These are phyloP conservation scores for Terana coerulea DNA, from an alignment of 768 basidiomycete species.

Conservation along the genomic window DNA sequence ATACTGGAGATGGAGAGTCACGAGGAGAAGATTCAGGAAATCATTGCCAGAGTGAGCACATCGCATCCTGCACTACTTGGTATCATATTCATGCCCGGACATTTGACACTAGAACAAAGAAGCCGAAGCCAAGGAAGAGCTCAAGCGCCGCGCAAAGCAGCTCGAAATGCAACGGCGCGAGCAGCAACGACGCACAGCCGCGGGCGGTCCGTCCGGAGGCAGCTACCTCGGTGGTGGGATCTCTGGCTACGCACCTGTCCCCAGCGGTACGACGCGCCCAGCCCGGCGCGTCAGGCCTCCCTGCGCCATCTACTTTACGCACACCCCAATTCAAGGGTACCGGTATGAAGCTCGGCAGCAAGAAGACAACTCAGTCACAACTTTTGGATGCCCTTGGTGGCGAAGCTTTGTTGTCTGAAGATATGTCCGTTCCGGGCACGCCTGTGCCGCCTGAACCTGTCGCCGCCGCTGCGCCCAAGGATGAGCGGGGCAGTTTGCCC, in stretches of 20 bases:
- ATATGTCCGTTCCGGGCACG: slow-evolving; percentile 48
- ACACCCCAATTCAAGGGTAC: slow-evolving; percentile 86
- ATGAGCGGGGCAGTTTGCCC: slow-evolving; percentile 63
- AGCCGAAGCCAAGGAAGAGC: slow-evolving; percentile 97
- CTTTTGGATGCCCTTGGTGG: slow-evolving; percentile 84
- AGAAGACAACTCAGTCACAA: slow-evolving; percentile 88
- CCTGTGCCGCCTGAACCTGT: slow-evolving; percentile 45
- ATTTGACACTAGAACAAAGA: slow-evolving; percentile 99
- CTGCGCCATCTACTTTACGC: slow-evolving; percentile 48
- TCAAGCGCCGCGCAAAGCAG: slow-evolving; percentile 96
- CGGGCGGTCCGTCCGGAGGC: slow-evolving; percentile 44
- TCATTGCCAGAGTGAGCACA: slow-evolving; percentile 80
- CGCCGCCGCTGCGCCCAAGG: slow-evolving; percentile 38
- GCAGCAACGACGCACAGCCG: slow-evolving; percentile 74
- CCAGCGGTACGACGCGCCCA: slow-evolving; percentile 63
- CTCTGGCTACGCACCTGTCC: slow-evolving; percentile 70
- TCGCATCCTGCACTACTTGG: too few relatives aligned
- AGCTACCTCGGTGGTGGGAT: slow-evolving; percentile 65
- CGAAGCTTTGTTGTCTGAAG: slow-evolving; percentile 56
- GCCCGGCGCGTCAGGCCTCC: slow-evolving; percentile 41
- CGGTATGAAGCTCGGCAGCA: slow-evolving; percentile 95
- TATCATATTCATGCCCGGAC: too few relatives aligned
- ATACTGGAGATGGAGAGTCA: slow-evolving; percentile 91
- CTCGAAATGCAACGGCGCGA: slow-evolving; percentile 97
- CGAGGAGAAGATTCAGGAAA: slow-evolving; percentile 95